A percentile compares a stretch with the other conserved stretches of the same genome.
Conservation (phyloP, 257 asterid genomes). For the Striga asiatica region DNA sequence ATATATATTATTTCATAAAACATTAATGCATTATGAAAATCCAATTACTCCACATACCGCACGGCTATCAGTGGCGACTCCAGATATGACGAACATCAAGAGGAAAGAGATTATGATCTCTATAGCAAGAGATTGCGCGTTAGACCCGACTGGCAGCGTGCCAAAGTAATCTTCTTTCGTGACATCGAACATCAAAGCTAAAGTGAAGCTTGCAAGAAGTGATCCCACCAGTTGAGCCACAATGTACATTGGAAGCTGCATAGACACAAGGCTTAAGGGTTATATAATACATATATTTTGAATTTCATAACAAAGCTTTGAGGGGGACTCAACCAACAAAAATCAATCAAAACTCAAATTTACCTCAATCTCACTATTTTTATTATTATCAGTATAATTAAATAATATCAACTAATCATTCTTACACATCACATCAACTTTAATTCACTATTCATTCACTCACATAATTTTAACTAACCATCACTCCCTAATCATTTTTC, state of each 20-base stretch:
- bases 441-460: too few relatives aligned
- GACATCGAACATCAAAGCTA: constrained; percentile 37
- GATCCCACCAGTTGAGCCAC: constrained; percentile 52
- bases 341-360: too few relatives aligned
- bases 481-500: too few relatives aligned
- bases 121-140: constrained; percentile 44
- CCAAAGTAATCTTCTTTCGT: constrained; percentile 51
- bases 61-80: constrained; percentile 37
- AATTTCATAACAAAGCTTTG: neutral
- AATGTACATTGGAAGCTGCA: constrained; percentile 51
- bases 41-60: constrained; percentile 31
- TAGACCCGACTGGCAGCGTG: constrained; percentile 50
- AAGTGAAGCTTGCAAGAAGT: constrained; percentile 45
- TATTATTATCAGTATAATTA: too few relatives aligned
- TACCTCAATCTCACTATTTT: too few relatives aligned
- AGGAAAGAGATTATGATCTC: constrained; percentile 68
- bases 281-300: too few relatives aligned
- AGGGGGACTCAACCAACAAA: too few relatives aligned
- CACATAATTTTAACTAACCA: too few relatives aligned
- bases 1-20: too few relatives aligned
- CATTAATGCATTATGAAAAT: neutral
- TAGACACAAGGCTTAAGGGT: too few relatives aligned
- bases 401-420: too few relatives aligned
- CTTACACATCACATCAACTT: too few relatives aligned
- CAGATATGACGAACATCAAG: constrained; percentile 65